phyloP scores from a whole-genome alignment of 176 grass and related monocot species.

The Cenchrus fungigraminus region DNA sequence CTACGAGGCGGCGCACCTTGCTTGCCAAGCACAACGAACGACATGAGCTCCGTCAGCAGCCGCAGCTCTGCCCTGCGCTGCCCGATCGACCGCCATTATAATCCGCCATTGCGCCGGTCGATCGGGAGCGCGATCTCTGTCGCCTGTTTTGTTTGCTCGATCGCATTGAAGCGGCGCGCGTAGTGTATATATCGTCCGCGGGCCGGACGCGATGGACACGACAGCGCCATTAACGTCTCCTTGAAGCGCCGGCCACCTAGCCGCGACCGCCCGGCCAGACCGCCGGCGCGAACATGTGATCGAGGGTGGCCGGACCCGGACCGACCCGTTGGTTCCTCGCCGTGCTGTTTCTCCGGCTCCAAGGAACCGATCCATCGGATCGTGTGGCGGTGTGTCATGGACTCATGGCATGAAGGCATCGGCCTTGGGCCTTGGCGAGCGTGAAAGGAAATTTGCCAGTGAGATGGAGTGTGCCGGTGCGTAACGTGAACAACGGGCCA shows the following conservation, averaged over 20 bases:
- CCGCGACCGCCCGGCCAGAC: too few species aligned
- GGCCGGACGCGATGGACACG: neutral
- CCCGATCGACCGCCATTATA: neutral
- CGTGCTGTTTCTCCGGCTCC: neutral
- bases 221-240: slow-evolving; percentile 22
- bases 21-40: neutral
- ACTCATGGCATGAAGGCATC: neutral
- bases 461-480: neutral
- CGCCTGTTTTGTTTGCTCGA: neutral
- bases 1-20: too few species aligned
- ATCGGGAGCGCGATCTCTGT: neutral
- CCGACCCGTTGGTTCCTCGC: neutral
- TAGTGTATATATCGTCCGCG: neutral
- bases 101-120: neutral
- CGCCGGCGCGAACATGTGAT: neutral
- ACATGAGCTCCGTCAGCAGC: neutral
- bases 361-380: slow-evolving; percentile 8
- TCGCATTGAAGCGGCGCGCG: slow-evolving; percentile 15
- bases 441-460: neutral
- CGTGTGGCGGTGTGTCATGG: neutral
- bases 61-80: neutral
- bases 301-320: too few species aligned
- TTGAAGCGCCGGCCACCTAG: neutral
- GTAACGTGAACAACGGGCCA: neutral
- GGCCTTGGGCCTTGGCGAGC: neutral